Evolutionary conservation across 2,329 filamentous ascomycete species (phyloP).

Genomic region (Pseudogymnoascus sp.): DNA sequence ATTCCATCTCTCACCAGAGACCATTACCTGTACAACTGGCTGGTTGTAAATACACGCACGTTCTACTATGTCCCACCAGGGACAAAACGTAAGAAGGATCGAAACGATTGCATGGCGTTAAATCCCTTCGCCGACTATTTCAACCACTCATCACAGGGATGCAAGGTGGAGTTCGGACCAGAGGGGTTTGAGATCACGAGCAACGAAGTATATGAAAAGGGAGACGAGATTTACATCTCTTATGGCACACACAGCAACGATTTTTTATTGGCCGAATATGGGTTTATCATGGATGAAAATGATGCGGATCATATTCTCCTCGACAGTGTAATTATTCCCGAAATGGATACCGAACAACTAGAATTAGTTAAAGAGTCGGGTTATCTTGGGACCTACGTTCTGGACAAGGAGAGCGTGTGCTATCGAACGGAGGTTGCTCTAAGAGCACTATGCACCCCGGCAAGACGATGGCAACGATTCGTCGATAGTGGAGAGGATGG

Average conservation of each 20-base stretch:
- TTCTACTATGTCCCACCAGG: slow-evolving; percentile 45
- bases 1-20: slow-evolving; percentile 33
- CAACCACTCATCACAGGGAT: slow-evolving; percentile 46
- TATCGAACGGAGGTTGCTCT: slow-evolving; percentile 48
- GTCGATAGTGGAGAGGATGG: slow-evolving; percentile 40
- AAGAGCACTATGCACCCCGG: slow-evolving; percentile 31
- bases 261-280: slow-evolving; percentile 59
- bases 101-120: slow-evolving; percentile 56
- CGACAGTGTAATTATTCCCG: slow-evolving; percentile 23
- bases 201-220: slow-evolving; percentile 39
- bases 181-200: slow-evolving; percentile 48
- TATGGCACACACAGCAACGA: slow-evolving; percentile 67
- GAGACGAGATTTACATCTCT: slow-evolving; percentile 58
- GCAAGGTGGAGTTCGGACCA: slow-evolving; percentile 42
- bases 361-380: slow-evolving; percentile 36
- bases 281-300: slow-evolving; percentile 27
- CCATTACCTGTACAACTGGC: slow-evolving; percentile 47
- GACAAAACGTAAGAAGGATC: slow-evolving; percentile 31
- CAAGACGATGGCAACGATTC: slow-evolving; percentile 38
- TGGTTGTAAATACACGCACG: slow-evolving; percentile 53
- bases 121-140: slow-evolving; percentile 68
- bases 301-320: slow-evolving; percentile 24
- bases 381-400: slow-evolving; percentile 43
- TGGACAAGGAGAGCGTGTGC: slow-evolving; percentile 43
- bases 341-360: slow-evolving; percentile 27